phyloP scores from a whole-genome alignment of 805 yeast species.

The Ogataea saltuana region DNA sequence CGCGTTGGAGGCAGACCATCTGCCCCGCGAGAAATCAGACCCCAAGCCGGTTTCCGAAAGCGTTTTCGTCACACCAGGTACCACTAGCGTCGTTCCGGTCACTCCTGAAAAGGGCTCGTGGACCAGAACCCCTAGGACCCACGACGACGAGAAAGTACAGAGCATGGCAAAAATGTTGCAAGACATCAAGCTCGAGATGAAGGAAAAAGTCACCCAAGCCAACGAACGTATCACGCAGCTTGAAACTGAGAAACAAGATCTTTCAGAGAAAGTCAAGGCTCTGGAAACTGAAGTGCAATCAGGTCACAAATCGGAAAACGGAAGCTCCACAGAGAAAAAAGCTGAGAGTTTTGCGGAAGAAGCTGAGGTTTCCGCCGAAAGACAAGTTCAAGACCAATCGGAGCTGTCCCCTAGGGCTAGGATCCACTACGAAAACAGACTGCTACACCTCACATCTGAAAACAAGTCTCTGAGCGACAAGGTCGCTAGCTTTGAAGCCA shows the following conservation, averaged over 20 bases:
- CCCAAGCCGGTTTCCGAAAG: conserved; percentile 2
- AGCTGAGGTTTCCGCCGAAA: not conserved
- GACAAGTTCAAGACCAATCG: conserved; percentile 8
- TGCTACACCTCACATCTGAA: conserved; percentile 48
- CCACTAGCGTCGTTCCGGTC: not conserved
- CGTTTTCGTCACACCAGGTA: not conserved
- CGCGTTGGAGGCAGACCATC: not conserved
- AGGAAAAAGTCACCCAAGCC: conserved; percentile 56
- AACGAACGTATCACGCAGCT: conserved; percentile 51
- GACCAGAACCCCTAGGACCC: not conserved
- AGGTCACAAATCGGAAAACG: no score
- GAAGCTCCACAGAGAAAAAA: not conserved
- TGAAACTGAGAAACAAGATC: conserved; percentile 39
- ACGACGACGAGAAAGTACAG: conserved; percentile 24
- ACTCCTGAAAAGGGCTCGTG: conserved; percentile 1
- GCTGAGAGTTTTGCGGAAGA: not conserved
- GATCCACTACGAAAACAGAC: conserved; percentile 29
- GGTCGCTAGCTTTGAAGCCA: conserved; percentile 48
- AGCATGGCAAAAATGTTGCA: conserved; percentile 30
- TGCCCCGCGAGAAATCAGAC: not conserved
- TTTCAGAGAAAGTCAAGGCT: conserved; percentile 7
- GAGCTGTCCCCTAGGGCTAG: conserved; percentile 22
- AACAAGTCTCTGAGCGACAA: conserved; percentile 44
- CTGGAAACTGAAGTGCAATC: conserved; percentile 5
- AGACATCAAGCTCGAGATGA: conserved; percentile 43